Evolutionary conservation across 768 basidiomycete species (phyloP), one percentile per base, ranked within the genome.

Genomic region (Xerocomus spinulosus): DNA sequence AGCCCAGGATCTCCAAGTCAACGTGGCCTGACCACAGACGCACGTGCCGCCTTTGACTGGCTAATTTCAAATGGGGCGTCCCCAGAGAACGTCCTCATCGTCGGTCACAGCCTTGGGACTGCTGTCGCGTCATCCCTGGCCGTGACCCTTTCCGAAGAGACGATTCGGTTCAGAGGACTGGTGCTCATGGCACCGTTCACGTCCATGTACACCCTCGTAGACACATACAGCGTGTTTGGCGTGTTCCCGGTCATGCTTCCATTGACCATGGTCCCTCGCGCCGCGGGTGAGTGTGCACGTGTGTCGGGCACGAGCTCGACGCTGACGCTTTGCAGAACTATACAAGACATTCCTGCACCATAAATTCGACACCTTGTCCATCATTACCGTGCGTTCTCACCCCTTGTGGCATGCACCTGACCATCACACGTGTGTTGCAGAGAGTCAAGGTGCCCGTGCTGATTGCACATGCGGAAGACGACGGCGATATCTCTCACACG

Each of bases 81-180:
- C 21, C 66, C 78, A 1, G 69, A 79, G 29, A 72, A 83, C 49
- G 73, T 96, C 30, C 70, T 92, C 4, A 63, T 98, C 35, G 71
- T 90, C 3, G 94, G 94, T 0, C 92, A 94, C 56, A 93, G 90
- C 54, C 71, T 98, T 12, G 94, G 94, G 2, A 93, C 93, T 0
- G 92, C 84, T 0, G 86, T 97, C 2, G 74, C 73, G 8, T 74
- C 76, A 12, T 72, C 74, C 23, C 67, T 80, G 21, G 66, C 72
- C 14, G 71, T 74, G 9, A 63, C 75, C 26, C 72, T 81, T n/a
- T 73, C 75, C 5, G 66, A 68, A 25, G 76, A 76, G 44, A 64
- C 61, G 1, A 59, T 72, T 34, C 56, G 65, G 20, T 73, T 74
- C 24, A 68, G 64, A 44, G 81, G 80, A 9, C 58, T 77, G 3